phyloP scores from a whole-genome alignment of 2,329 filamentous ascomycete species.

The Pyrenochaeta sp. region DNA sequence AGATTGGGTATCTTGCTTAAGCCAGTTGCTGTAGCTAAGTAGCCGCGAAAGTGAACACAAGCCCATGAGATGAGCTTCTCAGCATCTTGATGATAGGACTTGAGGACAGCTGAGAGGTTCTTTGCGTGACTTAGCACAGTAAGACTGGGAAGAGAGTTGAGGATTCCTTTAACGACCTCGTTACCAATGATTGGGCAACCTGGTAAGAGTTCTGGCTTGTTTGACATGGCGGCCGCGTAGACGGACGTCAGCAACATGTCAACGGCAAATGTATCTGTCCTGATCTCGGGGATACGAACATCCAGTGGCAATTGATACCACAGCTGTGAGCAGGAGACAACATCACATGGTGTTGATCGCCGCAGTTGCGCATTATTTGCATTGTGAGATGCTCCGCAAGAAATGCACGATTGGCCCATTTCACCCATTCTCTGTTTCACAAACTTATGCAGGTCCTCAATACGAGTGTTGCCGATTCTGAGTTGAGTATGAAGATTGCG shows the following conservation, averaged over 20 bases:
- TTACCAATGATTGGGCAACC: slow-evolving; percentile 31
- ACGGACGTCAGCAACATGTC: slow-evolving; percentile 39
- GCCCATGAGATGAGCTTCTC: slow-evolving; percentile 41
- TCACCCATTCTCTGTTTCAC: slow-evolving; percentile 15
- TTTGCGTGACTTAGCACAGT: slow-evolving; percentile 22
- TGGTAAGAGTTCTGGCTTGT: slow-evolving; percentile 33
- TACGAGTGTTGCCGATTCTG: not conserved
- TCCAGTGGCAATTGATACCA: slow-evolving; percentile 37
- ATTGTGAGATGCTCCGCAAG: slow-evolving; percentile 32
- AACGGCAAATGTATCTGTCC: slow-evolving; percentile 38
- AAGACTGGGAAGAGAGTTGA: slow-evolving; percentile 39
- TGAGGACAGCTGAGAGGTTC: slow-evolving; percentile 24
- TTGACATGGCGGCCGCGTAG: slow-evolving; percentile 33
- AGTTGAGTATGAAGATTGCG: slow-evolving; percentile 28
- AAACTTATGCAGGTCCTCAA: slow-evolving; percentile 26
- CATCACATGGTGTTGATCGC: slow-evolving; percentile 34
- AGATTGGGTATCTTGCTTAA: slow-evolving; percentile 37
- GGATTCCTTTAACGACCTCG: slow-evolving; percentile 20
- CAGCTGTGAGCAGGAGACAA: slow-evolving; percentile 24
- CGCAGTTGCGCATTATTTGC: slow-evolving; percentile 20
- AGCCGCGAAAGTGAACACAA: slow-evolving; percentile 39
- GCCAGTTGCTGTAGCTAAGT: slow-evolving; percentile 35
- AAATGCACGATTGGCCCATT: slow-evolving; percentile 29
- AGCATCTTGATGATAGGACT: slow-evolving; percentile 25
- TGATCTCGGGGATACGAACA: slow-evolving; percentile 41